phyloP scores from a whole-genome alignment of 805 yeast species.

The Wickerhamiella occidentalis region DNA sequence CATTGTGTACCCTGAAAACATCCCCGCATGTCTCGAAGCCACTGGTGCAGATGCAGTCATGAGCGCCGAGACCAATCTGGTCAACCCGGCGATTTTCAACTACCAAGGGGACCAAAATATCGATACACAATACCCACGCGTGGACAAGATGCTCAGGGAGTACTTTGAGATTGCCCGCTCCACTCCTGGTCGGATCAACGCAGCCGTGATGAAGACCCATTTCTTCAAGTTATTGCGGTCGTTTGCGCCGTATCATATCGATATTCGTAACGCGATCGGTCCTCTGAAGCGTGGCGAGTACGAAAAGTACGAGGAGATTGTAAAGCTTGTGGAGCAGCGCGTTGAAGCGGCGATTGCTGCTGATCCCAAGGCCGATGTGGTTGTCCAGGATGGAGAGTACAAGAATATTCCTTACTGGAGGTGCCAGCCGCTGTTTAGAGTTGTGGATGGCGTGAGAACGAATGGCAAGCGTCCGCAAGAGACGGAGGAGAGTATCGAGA shows the following conservation, averaged over 20 bases:
- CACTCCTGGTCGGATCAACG: conserved; percentile 58
- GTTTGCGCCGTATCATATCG: conserved; percentile 66
- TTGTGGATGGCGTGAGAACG: conserved; percentile 58
- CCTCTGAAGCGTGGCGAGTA: conserved; percentile 34
- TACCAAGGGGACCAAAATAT: conserved; percentile 30
- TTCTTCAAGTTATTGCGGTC: conserved; percentile 75
- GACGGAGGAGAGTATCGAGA: conserved; percentile 10
- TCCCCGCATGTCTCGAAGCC: conserved; percentile 50
- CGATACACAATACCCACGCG: conserved; percentile 61
- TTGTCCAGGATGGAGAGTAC: conserved; percentile 61
- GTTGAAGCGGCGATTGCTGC: conserved; percentile 43
- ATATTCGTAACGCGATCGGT: conserved; percentile 64
- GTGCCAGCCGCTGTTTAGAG: conserved; percentile 88
- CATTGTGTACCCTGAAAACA: conserved; percentile 77
- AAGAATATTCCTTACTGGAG: conserved; percentile 87
- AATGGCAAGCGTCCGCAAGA: conserved; percentile 22
- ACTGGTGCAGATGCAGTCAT: conserved; percentile 80
- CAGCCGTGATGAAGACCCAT: conserved; percentile 80
- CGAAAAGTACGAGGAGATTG: conserved; percentile 44
- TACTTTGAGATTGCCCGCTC: conserved; percentile 70
- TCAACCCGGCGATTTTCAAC: conserved; percentile 83
- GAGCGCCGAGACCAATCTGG: conserved; percentile 94
- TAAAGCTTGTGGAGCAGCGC: conserved; percentile 50
- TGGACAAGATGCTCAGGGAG: conserved; percentile 71
- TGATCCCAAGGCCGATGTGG: conserved; percentile 42